phyloP scores from a whole-genome alignment of 1,139 yeast genomes.

The Saccharomyces uvarum region DNA sequence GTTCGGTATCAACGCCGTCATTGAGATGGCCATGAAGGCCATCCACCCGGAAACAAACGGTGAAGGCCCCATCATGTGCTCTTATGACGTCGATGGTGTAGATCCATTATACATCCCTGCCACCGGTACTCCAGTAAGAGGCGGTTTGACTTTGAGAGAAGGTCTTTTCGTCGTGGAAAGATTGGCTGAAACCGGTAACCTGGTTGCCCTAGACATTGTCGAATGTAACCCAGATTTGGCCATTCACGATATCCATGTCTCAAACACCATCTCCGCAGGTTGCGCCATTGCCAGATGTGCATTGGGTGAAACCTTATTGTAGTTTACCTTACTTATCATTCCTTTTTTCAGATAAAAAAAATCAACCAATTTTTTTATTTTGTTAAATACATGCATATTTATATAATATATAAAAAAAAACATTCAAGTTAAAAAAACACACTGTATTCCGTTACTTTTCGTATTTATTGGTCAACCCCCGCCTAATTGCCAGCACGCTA shows the following conservation, averaged over 20 bases:
- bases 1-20: conserved; percentile 84
- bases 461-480: conserved; percentile 44
- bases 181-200: conserved; percentile 77
- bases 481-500: conserved; percentile 85
- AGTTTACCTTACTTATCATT: conserved; percentile 13
- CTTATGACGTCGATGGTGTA: conserved; percentile 94
- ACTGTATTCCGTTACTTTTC: neutral
- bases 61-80: conserved; percentile 69
- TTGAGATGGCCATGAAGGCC: conserved; percentile 80
- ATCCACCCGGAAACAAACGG: conserved; percentile 61
- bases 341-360: neutral
- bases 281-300: conserved; percentile 91
- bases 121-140: conserved; percentile 96
- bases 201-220: conserved; percentile 82
- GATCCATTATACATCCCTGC: conserved; percentile 95
- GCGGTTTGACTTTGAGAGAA: conserved; percentile 90
- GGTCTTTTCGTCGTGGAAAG: conserved; percentile 91
- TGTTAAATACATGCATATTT: conserved; percentile 1
- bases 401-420: neutral
- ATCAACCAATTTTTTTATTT: neutral
- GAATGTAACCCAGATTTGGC: conserved; percentile 91
- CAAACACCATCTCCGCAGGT: conserved; percentile 84
- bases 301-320: conserved; percentile 80
- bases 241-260: conserved; percentile 63
- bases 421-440: neutral